Base-by-base conservation (phyloP, 768 basidiomycete species). In the Pseudohyphozyma bogoriensis region DNA sequence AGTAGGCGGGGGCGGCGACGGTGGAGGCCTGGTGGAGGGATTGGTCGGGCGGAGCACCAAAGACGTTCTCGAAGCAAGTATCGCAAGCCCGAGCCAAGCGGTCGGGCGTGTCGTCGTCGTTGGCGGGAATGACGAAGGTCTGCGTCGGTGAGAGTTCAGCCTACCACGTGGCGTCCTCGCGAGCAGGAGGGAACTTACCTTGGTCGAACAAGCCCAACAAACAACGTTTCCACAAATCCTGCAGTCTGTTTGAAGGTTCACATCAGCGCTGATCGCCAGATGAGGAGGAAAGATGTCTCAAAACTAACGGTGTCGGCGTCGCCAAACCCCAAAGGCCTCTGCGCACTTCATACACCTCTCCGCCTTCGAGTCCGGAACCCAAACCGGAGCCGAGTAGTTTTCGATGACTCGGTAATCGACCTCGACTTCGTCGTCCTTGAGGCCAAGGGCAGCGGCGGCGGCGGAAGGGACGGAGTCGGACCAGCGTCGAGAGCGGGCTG, bases 281-380 rank as follows among this genome's bases (percentile, higher is more conserved):
- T n/a, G n/a, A n/a, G n/a, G n/a, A n/a, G n/a, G n/a, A n/a, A n/a
- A n/a, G n/a, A n/a, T n/a, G n/a, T n/a, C n/a, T n/a, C n/a, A n/a
- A n/a, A n/a, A n/a, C n/a, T n/a, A n/a, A n/a, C n/a, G 95, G 69
- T 99, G 95, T 73, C 92, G 95, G 64, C 95, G 78, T 55, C 92
- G 77, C 89, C 89, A 96, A 3, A 91, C 82, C 0, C 89, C 89
- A 75, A 99, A 99, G 51, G 87, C 79, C 44, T 80, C 76, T 8
- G 82, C 82, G 69, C 91, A 95, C 13, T 86, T 78, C 89, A 89
- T 90, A 71, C 91, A 95, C 26, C 79, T 77, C 56, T 81, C 80
- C n/a, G 87, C 84, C 72, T 81, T 86, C 60, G 82, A 80, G 70
- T 95, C 89, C 0, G 91, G 89, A 33, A 92, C 84, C 91, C 91